phyloP scores from a whole-genome alignment of 257 asterid species.

The Solanum sejunctum region DNA sequence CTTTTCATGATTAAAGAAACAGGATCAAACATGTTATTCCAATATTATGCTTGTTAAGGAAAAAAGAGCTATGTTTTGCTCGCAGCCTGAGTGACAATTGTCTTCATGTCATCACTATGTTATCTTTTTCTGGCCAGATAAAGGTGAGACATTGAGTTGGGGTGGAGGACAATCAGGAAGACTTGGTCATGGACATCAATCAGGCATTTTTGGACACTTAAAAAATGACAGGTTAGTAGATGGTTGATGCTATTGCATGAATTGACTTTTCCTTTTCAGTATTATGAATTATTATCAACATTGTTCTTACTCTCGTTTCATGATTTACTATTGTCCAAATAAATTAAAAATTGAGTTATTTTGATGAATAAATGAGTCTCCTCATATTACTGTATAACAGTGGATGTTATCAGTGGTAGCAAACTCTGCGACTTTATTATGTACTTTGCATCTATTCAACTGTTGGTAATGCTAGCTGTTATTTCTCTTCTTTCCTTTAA shows the following conservation, averaged over 20 bases:
- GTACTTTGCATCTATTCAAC: background rate
- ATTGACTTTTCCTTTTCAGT: background rate
- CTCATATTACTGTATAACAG: background rate
- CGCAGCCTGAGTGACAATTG: background rate
- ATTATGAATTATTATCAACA: background rate
- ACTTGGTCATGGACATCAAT: slow-evolving; percentile 90
- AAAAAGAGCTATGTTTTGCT: background rate
- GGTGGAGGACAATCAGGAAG: slow-evolving; percentile 92
- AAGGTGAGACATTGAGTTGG: slow-evolving; percentile 94
- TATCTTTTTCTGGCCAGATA: slow-evolving; percentile 35
- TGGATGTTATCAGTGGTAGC: background rate
- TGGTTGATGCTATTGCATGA: slow-evolving; percentile 2
- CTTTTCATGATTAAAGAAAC: background rate
- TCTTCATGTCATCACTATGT: background rate
- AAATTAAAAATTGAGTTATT: background rate
- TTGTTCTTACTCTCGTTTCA: background rate
- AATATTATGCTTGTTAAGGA: background rate
- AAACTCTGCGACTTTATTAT: background rate
- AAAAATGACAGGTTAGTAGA: slow-evolving; percentile 56
- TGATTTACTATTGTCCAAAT: background rate
- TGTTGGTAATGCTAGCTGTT: background rate
- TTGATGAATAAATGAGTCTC: background rate
- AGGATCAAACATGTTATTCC: background rate
- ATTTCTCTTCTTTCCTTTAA: background rate
- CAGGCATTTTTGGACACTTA: slow-evolving; percentile 63